Conservation (phyloP, 441 rosid species). For the Sinapis alba region DNA sequence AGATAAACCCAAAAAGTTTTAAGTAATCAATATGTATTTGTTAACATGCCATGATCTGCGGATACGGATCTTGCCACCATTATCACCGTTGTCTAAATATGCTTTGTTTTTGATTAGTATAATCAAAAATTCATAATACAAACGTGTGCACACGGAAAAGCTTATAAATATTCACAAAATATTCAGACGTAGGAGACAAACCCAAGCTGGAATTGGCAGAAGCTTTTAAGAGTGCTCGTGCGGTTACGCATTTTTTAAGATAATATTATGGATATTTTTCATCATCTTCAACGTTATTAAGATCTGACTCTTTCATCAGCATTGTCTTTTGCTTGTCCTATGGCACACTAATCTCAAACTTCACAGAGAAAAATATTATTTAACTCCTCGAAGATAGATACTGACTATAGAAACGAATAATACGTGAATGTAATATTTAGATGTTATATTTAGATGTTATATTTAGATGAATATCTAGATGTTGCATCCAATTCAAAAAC, state of each 20-base stretch:
- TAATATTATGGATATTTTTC: background rate
- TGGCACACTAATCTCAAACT: background rate
- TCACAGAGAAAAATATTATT: background rate
- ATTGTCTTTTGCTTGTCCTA: background rate
- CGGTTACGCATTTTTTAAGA: background rate
- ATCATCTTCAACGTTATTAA: background rate
- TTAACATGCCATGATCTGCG: slow-evolving; percentile 26
- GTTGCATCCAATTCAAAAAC: too few species aligned
- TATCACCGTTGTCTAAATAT: slow-evolving; percentile 15
- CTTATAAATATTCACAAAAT: background rate
- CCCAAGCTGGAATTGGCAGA: slow-evolving; percentile 19
- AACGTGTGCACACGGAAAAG: slow-evolving; percentile 23
- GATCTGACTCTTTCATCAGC: background rate
- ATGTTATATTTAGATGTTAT: too few species aligned
- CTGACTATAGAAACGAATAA: too few species aligned
- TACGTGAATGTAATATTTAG: too few species aligned
- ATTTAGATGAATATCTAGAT: too few species aligned
- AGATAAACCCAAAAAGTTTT: background rate
- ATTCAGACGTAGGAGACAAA: slow-evolving; percentile 3
- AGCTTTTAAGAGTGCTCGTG: slow-evolving; percentile 32
- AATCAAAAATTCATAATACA: slow-evolving; percentile 11
- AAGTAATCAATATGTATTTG: background rate
- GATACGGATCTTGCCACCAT: slow-evolving; percentile 17
- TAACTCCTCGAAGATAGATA: too few species aligned
- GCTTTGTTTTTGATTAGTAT: background rate